Evolutionary conservation across 371 early-diverging fungal species (phyloP), one percentile per base, ranked within the genome.

Genomic region (Syncephalastrum contaminatum): DNA sequence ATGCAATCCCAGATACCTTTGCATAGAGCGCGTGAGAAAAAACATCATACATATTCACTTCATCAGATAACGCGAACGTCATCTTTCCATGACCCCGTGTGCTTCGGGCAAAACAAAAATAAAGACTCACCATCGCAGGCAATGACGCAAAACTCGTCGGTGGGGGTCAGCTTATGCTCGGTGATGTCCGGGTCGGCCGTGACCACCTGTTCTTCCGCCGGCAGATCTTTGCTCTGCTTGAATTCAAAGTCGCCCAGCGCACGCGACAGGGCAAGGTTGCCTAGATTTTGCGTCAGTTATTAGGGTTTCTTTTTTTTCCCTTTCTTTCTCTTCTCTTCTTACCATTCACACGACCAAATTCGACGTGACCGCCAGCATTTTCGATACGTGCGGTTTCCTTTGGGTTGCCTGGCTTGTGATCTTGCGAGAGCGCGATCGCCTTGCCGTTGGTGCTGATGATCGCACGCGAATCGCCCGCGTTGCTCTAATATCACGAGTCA

Each of bases 221-320:
- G 71, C 42, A 94, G 60, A 43, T 82, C 62, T 3, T 69, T 54
- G 60, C 85, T 88, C 56, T 81, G 77, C 79, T 98, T 98, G 76
- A 92, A 97, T 68, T 96, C 96, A 71, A 95, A 95, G 71, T 98
- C 98, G 25, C 98, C 98, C 48, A 98, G 79, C 3, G 98, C 98
- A 49, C 98, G 88, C 39, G 96, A 95, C 53, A 98, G 77, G 5
- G 97, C 97, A 40, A 97, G 79, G 66, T 92, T 95, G 40, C 91
- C 88, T 88, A 54, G 15, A 43, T 36, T 2, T 51, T 27, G 48
- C 7, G 50, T 30, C 5, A 13, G n/a, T 22, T 18, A 5, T 20
- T 18, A 6, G 4, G 44, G 2, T 18, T 12, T 20, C 44, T 20
- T 20, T 20, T n/a, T 44, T 24, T 8, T 14, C 12, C 8, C 10